A percentile compares a stretch with the other conserved stretches of the same genome.
Evolutionary conservation across 305 asterid genomes (phyloP).

Genomic region (Withania somnifera): DNA sequence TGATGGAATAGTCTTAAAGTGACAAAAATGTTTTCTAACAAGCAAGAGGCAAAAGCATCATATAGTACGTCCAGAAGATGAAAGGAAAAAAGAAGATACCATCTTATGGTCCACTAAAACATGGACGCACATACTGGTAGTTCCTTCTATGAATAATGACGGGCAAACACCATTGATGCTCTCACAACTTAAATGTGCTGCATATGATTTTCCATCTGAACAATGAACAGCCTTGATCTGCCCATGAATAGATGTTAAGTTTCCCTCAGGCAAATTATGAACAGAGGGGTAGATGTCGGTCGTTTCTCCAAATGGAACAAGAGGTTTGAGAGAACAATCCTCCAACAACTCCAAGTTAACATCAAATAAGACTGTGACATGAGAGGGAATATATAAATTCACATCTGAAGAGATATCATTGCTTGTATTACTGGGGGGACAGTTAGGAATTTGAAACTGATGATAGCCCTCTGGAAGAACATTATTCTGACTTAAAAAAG

Average conservation of each 20-base stretch:
- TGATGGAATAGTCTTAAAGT: slow-evolving; percentile 7
- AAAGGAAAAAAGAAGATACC: slow-evolving; percentile 23
- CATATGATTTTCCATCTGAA: slow-evolving; percentile 21
- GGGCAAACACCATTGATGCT: slow-evolving; percentile 14
- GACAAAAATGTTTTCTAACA: neutral
- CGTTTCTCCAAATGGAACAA: slow-evolving; percentile 21
- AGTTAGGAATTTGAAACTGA: slow-evolving; percentile 21
- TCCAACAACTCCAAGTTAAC: slow-evolving; percentile 17
- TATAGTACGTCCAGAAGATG: neutral
- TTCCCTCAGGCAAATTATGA: slow-evolving; percentile 56
- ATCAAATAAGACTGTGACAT: slow-evolving; percentile 34
- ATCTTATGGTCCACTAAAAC: slow-evolving; percentile 31
- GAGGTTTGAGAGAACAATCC: slow-evolving; percentile 12
- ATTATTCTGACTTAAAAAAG: slow-evolving; percentile 18
- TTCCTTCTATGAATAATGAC: slow-evolving; percentile 34
- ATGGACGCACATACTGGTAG: slow-evolving; percentile 52
- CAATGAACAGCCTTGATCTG: slow-evolving; percentile 51
- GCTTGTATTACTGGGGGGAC: slow-evolving; percentile 6
- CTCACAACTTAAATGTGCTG: slow-evolving; percentile 18
- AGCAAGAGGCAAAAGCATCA: neutral
- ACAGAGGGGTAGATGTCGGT: slow-evolving; percentile 18
- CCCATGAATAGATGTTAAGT: slow-evolving; percentile 55
- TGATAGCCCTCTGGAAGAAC: slow-evolving; percentile 14
- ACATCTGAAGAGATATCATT: slow-evolving; percentile 33
- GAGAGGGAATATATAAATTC: slow-evolving; percentile 35